A percentile compares a stretch with the other conserved stretches of the same genome.
Conservation (phyloP, 2,329 filamentous ascomycete species). For the Salinomyces thailandicus region DNA sequence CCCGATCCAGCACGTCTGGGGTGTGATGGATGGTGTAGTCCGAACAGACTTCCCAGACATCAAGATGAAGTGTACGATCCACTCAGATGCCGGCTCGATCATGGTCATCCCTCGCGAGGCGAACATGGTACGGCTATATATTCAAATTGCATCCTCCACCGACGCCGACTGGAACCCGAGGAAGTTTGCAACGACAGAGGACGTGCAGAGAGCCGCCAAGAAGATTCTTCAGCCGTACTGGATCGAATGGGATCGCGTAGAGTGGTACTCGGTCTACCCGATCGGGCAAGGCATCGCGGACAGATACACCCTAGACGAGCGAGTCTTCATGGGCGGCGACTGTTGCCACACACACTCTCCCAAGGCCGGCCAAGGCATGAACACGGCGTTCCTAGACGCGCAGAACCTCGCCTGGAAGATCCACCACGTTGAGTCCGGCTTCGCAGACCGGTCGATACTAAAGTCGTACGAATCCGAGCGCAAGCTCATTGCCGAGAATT, state of each 20-base stretch:
- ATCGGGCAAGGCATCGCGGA: conserved; percentile 58
- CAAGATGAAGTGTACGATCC: conserved; percentile 59
- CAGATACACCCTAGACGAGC: conserved; percentile 53
- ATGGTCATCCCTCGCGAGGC: conserved; percentile 51
- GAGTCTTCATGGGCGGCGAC: conserved; percentile 56
- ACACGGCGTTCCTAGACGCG: conserved; percentile 52
- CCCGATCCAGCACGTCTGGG: conserved; percentile 54
- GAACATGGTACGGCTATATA: conserved; percentile 46
- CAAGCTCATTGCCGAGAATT: conserved; percentile 70
- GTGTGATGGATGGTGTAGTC: conserved; percentile 57
- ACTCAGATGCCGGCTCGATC: conserved; percentile 53
- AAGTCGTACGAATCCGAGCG: conserved; percentile 81
- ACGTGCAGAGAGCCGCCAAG: conserved; percentile 49
- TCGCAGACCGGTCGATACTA: conserved; percentile 64
- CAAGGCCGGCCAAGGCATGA: conserved; percentile 56
- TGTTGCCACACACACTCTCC: conserved; percentile 54
- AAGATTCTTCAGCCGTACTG: conserved; percentile 50
- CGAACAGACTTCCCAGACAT: conserved; percentile 54
- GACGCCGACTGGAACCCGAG: conserved; percentile 52
- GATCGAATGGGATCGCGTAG: conserved; percentile 53
- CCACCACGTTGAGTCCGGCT: conserved; percentile 75
- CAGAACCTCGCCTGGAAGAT: conserved; percentile 95
- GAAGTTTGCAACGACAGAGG: conserved; percentile 48
- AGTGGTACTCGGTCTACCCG: conserved; percentile 57
- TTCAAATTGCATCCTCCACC: conserved; percentile 52